These are phyloP conservation scores for Saccharomyces hybrid DNA, from an alignment of 1,139 yeast species.

Conservation along the genomic window DNA sequence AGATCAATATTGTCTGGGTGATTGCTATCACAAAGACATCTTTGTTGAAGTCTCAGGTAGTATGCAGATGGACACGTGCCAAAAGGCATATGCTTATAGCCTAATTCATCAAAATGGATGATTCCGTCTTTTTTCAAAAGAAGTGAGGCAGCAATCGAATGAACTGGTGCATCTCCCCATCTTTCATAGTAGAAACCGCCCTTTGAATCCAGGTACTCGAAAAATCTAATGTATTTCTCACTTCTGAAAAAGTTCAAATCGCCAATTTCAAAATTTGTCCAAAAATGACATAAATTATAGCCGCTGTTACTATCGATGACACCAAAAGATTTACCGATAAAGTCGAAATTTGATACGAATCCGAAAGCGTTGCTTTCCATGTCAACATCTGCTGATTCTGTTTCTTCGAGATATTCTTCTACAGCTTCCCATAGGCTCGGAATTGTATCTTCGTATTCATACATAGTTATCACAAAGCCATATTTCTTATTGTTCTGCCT, in stretches of 20 bases:
- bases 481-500: conserved; percentile 64
- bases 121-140: conserved; percentile 61
- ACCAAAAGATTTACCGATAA: conserved; percentile 27
- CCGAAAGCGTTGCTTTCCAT: conserved; percentile 58
- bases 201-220: conserved; percentile 55
- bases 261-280: conserved; percentile 92
- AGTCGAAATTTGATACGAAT: conserved; percentile 58
- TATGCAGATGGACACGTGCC: conserved; percentile 65
- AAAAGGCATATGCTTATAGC: conserved; percentile 80
- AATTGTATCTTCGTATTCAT: conserved; percentile 76
- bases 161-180: conserved; percentile 99
- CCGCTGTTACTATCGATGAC: conserved; percentile 36
- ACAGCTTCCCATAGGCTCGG: conserved; percentile 82
- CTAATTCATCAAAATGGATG: conserved; percentile 87
- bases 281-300: conserved; percentile 89
- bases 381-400: conserved; percentile 38
- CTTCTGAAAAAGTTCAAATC: conserved; percentile 73
- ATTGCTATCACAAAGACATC: conserved; percentile 61
- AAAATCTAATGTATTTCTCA: conserved; percentile 56
- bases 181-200: conserved; percentile 90
- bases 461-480: conserved; percentile 77
- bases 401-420: not conserved
- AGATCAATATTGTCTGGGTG: conserved; percentile 50
- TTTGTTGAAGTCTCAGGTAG: conserved; percentile 43
- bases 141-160: conserved; percentile 65